phyloP scores from a whole-genome alignment of 345 rosid species.

The Bretschneidera sinensis region DNA sequence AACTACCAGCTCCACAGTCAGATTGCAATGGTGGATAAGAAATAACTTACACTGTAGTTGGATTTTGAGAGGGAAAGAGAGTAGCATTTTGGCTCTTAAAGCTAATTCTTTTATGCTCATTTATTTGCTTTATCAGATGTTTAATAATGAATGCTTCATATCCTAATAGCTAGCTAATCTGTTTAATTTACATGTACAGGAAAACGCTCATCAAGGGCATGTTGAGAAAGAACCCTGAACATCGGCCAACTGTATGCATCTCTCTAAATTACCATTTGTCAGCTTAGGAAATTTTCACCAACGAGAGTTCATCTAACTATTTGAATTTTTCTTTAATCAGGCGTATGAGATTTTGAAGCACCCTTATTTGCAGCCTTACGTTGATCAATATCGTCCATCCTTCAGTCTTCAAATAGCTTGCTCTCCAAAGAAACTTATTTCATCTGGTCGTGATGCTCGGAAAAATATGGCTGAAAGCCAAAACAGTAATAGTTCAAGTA shows the following conservation, averaged over 20 bases:
- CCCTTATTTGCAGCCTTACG: slow-evolving; percentile 87
- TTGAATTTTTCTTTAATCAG: slow-evolving; percentile 33
- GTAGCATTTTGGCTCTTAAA: too few species aligned
- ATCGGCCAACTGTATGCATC: slow-evolving; percentile 83
- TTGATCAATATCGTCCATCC: slow-evolving; percentile 70
- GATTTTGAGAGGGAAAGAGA: background rate
- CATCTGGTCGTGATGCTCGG: slow-evolving; percentile 36
- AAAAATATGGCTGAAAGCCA: slow-evolving; percentile 87
- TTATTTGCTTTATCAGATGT: background rate
- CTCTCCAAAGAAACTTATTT: slow-evolving; percentile 52
- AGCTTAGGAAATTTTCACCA: slow-evolving; percentile 14
- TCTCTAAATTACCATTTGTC: slow-evolving; percentile 12
- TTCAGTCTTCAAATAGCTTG: slow-evolving; percentile 35
- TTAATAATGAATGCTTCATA: background rate
- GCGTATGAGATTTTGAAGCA: slow-evolving; percentile 96
- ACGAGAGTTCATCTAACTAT: slow-evolving; percentile 18
- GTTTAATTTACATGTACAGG: slow-evolving; percentile 38
- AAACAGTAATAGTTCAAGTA: slow-evolving; percentile 74
- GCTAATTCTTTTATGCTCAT: too few species aligned
- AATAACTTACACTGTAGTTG: too few species aligned
- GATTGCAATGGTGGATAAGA: too few species aligned
- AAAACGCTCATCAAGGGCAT: slow-evolving; percentile 87
- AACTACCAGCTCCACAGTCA: too few species aligned
- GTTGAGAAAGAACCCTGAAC: slow-evolving; percentile 96
- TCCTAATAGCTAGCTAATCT: slow-evolving; percentile 15